phyloP scores from a whole-genome alignment of 2,329 filamentous ascomycete genomes.

The Beauveria caledonica region DNA sequence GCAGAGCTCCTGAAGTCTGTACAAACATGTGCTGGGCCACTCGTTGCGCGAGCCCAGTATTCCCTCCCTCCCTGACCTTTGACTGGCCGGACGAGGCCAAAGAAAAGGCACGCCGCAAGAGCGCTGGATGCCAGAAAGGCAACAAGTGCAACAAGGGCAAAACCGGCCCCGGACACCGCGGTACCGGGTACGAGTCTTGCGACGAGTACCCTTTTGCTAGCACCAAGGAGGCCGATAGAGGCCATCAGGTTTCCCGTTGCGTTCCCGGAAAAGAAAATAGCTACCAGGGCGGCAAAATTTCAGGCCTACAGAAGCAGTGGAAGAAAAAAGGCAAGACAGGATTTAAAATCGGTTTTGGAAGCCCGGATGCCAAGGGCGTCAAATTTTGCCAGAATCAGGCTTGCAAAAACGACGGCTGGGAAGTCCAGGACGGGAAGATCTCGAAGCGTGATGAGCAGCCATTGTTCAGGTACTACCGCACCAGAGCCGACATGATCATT shows the following conservation, averaged over 20 bases:
- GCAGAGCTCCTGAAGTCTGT: conserved; percentile 16
- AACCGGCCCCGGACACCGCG: conserved; percentile 14
- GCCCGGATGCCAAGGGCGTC: conserved; percentile 11
- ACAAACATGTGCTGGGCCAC: conserved; percentile 20
- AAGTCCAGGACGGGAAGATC: conserved; percentile 15
- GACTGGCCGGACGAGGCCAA: conserved; percentile 5
- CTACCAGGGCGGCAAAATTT: conserved; percentile 10
- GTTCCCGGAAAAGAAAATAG: conserved; percentile 13
- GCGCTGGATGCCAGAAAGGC: background rate
- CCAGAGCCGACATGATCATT: conserved; percentile 14
- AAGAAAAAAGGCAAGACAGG: conserved; percentile 5
- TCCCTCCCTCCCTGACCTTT: conserved; percentile 14
- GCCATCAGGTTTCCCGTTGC: conserved; percentile 16
- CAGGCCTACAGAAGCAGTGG: conserved; percentile 3
- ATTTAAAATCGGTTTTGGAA: conserved; percentile 15
- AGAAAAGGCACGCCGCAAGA: conserved; percentile 11
- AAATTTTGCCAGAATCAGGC: conserved; percentile 15
- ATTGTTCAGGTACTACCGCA: conserved; percentile 15
- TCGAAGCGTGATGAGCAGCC: conserved; percentile 11
- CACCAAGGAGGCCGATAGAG: conserved; percentile 10
- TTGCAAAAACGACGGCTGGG: conserved; percentile 16
- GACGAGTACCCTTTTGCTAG: conserved; percentile 16
- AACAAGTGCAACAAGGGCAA: conserved; percentile 13
- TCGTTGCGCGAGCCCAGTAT: conserved; percentile 15
- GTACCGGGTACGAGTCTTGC: conserved; percentile 11